Conservation (phyloP, 2,329 filamentous ascomycete genomes). For the Cercospora beticola region DNA sequence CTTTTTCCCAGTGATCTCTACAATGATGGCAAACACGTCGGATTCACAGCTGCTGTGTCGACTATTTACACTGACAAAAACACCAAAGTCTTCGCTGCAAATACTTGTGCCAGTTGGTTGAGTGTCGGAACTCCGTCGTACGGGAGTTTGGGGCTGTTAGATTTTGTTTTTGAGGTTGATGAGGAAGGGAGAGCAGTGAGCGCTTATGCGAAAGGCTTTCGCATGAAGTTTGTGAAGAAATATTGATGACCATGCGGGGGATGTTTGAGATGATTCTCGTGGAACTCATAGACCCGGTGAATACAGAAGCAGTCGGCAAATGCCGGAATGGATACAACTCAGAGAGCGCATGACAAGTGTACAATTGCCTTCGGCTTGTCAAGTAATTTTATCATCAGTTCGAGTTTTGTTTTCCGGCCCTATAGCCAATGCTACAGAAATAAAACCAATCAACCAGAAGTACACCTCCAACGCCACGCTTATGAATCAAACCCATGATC, state of each 20-base stretch:
- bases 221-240: not conserved
- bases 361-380: not conserved
- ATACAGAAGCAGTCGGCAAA: not conserved
- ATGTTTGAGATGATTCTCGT: not conserved
- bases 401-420: not conserved
- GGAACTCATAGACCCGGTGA: not conserved
- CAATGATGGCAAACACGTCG: not conserved
- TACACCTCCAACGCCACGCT: constrained; percentile 2
- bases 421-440: not conserved
- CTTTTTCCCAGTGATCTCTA: not conserved
- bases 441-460: not conserved
- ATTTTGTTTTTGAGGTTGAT: not conserved
- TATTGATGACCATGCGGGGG: not conserved
- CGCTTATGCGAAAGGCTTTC: not conserved
- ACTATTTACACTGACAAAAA: not conserved
- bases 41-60: not conserved
- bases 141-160: not conserved
- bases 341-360: not conserved
- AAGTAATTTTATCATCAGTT: not conserved
- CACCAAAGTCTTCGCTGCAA: not conserved
- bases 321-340: not conserved
- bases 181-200: not conserved
- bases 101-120: not conserved
- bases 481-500: not conserved
- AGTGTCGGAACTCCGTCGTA: not conserved